A percentile compares a stretch with the other conserved stretches of the same genome.
Conservation (phyloP, 257 asterid species). For the Apocynum venetum region DNA sequence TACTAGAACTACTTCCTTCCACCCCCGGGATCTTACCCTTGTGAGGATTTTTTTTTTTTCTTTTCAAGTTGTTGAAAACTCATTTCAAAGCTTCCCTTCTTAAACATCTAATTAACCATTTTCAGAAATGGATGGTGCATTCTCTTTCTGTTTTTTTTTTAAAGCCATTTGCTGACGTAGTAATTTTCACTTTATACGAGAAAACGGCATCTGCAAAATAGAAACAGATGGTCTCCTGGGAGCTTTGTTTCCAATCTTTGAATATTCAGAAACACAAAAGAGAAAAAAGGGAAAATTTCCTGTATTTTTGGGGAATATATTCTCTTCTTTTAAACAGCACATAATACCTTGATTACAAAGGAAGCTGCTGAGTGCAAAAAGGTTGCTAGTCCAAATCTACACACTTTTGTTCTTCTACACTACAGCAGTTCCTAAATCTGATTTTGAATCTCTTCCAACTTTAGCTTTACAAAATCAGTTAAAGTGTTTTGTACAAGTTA, state of each 20-base stretch:
- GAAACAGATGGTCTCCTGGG: background rate
- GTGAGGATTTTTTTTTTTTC: background rate
- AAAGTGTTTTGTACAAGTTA: background rate
- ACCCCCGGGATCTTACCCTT: background rate
- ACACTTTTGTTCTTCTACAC: background rate
- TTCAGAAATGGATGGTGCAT: no score
- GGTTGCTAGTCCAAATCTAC: constrained; percentile 1
- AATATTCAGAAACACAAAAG: constrained; percentile 5
- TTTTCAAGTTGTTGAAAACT: background rate
- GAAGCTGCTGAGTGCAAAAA: constrained; percentile 13
- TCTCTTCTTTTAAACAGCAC: constrained; percentile 8
- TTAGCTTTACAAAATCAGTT: constrained; percentile 5
- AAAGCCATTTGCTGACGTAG: background rate
- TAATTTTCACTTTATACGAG: background rate
- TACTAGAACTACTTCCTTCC: background rate
- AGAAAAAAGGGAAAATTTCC: background rate
- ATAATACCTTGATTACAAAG: constrained; percentile 22
- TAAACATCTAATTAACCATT: background rate
- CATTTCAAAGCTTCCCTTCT: background rate
- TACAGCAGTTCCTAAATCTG: background rate
- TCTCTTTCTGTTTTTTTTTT: no score
- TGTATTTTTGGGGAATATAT: constrained; percentile 11
- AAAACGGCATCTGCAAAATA: background rate
- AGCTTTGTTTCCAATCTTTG: background rate
- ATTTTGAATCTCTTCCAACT: constrained; percentile 5